Evolutionary conservation across 2,329 filamentous ascomycete species (phyloP), one percentile per base, ranked within the genome.

Genomic region (Fusarium sp.): DNA sequence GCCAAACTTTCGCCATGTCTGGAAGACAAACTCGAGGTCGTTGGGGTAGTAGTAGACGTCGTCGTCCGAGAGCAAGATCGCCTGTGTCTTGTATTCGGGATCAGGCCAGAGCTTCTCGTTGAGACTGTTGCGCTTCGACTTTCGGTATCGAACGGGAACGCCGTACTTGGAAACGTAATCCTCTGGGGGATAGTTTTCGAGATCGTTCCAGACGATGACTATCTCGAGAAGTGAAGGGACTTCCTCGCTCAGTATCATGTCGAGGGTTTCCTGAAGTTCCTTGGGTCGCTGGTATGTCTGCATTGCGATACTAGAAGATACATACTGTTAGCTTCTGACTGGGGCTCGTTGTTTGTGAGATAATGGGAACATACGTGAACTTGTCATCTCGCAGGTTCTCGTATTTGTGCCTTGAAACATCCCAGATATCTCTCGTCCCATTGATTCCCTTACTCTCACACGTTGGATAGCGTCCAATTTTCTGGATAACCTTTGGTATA

Each of bases 1-100:
- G 38, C 80, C 81, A 44, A 80, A 80, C 59, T 79, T 77, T 66
- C 81, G 80, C 81, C 81, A 82, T 16, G 77, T 73, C 53, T 82
- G 80, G 56, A 82, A 82, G 24, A 77, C 79, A n/a, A 81, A 82
- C 15, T 82, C 80, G 18, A 82, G 76, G 47, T 82, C 81, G 5
- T 68, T 59, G 22, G 80, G 80, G 29, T 76, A 72, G 70, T 80
- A 82, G 68, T 79, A 81, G 20, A 82, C 79, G 59, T 82, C 81
- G 60, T 82, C 81, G 44, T 82, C 81, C 20, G 77, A 79, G 12
- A 82, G 75, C 24, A 82, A 77, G n/a, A 82, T 76, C 15, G 80
- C 81, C 53, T 82, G 75, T 20, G 80, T 82, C 47, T 76, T 66
- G 68, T 79, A 82, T 3, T 72, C 70, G 7, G 79, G 77, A 29